These are phyloP conservation scores for Penicillium concentricum DNA, from an alignment of 2,329 filamentous ascomycete species.

Conservation along the genomic window DNA sequence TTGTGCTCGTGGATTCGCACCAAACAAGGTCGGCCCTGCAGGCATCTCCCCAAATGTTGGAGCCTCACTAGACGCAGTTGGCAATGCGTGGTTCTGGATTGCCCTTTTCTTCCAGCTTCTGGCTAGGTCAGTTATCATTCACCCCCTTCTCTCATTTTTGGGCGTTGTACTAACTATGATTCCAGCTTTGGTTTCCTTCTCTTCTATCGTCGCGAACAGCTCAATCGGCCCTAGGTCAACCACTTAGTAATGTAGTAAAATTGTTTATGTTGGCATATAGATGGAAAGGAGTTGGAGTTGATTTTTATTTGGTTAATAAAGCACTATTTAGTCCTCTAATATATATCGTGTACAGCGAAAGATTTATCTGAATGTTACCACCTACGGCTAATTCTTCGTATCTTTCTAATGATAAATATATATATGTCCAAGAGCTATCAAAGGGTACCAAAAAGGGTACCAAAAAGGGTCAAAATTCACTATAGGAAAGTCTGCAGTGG, in stretches of 20 bases:
- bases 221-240: constrained; percentile 40
- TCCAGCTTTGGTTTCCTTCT: constrained; percentile 40
- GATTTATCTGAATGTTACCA: neutral
- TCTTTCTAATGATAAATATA: no score
- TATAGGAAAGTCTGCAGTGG: no score
- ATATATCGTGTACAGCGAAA: neutral
- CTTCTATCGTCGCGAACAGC: constrained; percentile 48
- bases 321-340: neutral
- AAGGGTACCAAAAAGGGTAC: no score
- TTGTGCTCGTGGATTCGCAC: constrained; percentile 59
- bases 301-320: neutral
- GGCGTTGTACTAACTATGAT: constrained; percentile 6
- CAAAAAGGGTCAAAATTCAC: no score
- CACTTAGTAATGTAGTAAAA: neutral
- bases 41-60: constrained; percentile 62
- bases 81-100: constrained; percentile 61
- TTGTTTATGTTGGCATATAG: neutral
- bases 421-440: no score
- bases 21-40: constrained; percentile 61
- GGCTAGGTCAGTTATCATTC: constrained; percentile 56
- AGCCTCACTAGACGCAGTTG: constrained; percentile 46
- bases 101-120: constrained; percentile 57
- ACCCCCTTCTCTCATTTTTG: neutral
- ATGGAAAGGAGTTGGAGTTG: neutral
- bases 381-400: no score